phyloP scores from a whole-genome alignment of 2,329 filamentous ascomycete species.

The Aureobasidium sp. region DNA sequence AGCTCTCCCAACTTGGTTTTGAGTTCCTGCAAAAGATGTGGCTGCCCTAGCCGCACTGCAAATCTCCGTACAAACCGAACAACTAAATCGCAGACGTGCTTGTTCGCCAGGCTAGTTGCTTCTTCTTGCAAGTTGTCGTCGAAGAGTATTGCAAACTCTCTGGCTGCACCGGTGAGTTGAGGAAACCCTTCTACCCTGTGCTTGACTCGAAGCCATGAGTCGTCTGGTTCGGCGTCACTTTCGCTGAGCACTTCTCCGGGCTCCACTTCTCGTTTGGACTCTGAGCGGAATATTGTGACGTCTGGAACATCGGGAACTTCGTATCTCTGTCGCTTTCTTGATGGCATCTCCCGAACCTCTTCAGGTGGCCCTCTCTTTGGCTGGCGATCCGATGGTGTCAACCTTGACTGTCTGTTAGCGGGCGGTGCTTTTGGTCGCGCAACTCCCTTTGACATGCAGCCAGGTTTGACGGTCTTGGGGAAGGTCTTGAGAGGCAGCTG shows the following conservation, averaged over 20 bases:
- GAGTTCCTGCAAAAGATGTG: constrained; percentile 25
- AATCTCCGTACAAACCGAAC: constrained; percentile 33
- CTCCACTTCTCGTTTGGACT: constrained; percentile 32
- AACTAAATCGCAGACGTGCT: constrained; percentile 31
- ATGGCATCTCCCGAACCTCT: constrained; percentile 21
- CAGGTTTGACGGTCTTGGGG: background rate
- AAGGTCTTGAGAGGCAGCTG: background rate
- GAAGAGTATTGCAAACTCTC: constrained; percentile 31
- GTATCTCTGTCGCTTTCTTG: constrained; percentile 25
- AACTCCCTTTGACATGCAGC: background rate
- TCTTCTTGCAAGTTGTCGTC: constrained; percentile 35
- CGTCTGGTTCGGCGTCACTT: constrained; percentile 38
- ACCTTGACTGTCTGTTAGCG: background rate
- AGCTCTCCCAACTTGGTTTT: constrained; percentile 30
- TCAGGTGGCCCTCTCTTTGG: background rate
- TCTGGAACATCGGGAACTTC: constrained; percentile 32
- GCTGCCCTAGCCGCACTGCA: constrained; percentile 19
- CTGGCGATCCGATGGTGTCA: background rate
- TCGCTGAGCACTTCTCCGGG: constrained; percentile 36
- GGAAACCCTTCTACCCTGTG: constrained; percentile 24
- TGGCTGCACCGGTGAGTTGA: constrained; percentile 22
- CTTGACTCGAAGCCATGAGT: constrained; percentile 31
- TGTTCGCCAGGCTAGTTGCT: constrained; percentile 26
- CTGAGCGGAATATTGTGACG: constrained; percentile 34
- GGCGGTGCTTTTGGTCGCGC: background rate